Percentiles rank a stretch among this genome's conserved stretches.
phyloP scores from a whole-genome alignment of 2,329 filamentous ascomycete genomes.

The Ploettnerulaceae sp. region DNA sequence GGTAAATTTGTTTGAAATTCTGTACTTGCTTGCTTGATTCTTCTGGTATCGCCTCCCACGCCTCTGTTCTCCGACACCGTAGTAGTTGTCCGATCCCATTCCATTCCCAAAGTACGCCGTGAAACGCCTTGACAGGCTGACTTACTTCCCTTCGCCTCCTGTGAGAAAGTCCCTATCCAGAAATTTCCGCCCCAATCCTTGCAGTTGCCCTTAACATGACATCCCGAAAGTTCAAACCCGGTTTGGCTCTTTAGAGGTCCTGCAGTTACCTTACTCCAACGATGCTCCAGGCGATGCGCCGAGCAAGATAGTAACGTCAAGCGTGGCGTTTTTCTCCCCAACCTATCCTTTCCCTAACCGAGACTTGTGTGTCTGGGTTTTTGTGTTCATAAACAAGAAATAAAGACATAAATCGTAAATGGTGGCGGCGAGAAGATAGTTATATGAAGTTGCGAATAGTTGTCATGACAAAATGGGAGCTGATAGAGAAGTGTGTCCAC shows the following conservation, averaged over 20 bases:
- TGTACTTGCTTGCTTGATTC: constrained; percentile 15
- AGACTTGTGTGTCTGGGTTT: constrained; percentile 23
- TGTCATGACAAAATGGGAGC: background rate
- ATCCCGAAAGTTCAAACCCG: constrained; percentile 19
- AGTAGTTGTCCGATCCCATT: constrained; percentile 8
- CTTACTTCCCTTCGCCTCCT: constrained; percentile 7
- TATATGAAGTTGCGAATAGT: background rate
- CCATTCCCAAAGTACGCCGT: constrained; percentile 20
- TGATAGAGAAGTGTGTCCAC: constrained; percentile 1
- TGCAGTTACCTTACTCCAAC: constrained; percentile 24
- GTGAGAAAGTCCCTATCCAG: background rate
- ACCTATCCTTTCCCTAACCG: constrained; percentile 9
- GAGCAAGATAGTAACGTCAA: constrained; percentile 26
- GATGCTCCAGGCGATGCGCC: constrained; percentile 31
- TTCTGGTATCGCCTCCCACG: constrained; percentile 25
- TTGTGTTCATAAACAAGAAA: constrained; percentile 23
- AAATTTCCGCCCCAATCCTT: constrained; percentile 15
- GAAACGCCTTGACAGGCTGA: constrained; percentile 17
- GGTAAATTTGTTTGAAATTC: constrained; percentile 14
- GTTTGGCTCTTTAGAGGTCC: constrained; percentile 12
- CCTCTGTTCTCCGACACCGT: constrained; percentile 15
- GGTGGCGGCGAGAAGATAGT: background rate
- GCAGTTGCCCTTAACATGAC: constrained; percentile 13
- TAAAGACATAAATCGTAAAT: constrained; percentile 11
- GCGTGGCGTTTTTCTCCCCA: constrained; percentile 21